A percentile compares a stretch with the other conserved stretches of the same genome.
These are phyloP conservation scores for Phaseolus lunatus DNA, from an alignment of 306 rosid species.

Conservation along the genomic window DNA sequence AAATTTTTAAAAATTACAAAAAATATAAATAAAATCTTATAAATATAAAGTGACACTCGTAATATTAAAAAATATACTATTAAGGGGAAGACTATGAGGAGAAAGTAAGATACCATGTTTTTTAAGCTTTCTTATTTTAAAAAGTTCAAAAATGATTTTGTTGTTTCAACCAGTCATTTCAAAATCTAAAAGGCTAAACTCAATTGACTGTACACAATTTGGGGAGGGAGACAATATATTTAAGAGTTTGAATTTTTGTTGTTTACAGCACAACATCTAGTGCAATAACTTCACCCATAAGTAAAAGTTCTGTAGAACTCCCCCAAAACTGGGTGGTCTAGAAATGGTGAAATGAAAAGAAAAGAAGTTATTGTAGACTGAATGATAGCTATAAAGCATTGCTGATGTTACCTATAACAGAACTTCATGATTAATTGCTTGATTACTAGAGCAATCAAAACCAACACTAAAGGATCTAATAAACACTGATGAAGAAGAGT, in stretches of 20 bases:
- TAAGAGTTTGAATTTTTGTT: not conserved
- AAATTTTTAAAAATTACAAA: too few species aligned
- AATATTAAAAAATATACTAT: too few species aligned
- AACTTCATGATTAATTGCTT: constrained; percentile 31
- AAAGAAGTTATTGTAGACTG: not conserved
- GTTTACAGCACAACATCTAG: not conserved
- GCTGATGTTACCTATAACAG: constrained; percentile 15
- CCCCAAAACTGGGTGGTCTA: not conserved
- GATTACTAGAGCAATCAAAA: constrained; percentile 6
- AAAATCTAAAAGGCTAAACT: too few species aligned
- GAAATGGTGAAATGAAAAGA: not conserved
- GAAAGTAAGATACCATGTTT: too few species aligned
- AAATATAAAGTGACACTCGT: too few species aligned
- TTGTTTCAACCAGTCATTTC: too few species aligned
- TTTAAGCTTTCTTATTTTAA: too few species aligned
- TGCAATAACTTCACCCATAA: not conserved
- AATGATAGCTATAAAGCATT: not conserved
- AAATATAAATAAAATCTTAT: too few species aligned
- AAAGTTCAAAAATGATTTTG: too few species aligned
- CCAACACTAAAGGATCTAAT: not conserved
- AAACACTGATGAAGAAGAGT: not conserved
- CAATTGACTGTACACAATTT: too few species aligned
- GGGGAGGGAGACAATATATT: too few species aligned
- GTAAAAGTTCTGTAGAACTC: not conserved
- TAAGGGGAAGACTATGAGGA: too few species aligned